A percentile compares a stretch with the other conserved stretches of the same genome.
These are phyloP conservation scores for Lactifluus pinguis DNA, from an alignment of 768 basidiomycete genomes.

Conservation along the genomic window DNA sequence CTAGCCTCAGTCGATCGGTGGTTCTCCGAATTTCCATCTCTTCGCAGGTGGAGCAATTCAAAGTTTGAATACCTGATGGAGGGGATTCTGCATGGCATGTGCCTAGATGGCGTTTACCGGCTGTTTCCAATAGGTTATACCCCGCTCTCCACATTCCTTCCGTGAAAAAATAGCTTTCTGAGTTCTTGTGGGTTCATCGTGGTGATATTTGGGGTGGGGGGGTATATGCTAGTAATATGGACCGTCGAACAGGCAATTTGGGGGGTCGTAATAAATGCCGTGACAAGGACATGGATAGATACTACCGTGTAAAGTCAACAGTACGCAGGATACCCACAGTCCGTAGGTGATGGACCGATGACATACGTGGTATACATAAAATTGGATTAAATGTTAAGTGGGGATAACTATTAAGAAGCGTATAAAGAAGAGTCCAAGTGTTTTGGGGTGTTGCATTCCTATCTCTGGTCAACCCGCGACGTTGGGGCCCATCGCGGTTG, in stretches of 20 bases:
- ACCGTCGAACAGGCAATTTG: neutral
- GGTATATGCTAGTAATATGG: neutral
- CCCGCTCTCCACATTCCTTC: neutral
- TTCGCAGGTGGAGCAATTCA: no score
- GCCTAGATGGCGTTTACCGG: neutral
- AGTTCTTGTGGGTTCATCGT: neutral
- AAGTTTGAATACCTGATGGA: neutral
- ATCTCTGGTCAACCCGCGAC: constrained; percentile 25
- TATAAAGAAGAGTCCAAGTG: no score
- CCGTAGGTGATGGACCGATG: neutral
- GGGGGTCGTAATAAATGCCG: neutral
- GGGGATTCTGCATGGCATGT: neutral
- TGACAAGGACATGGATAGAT: neutral
- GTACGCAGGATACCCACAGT: neutral
- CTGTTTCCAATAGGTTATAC: no score
- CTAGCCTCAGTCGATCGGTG: neutral
- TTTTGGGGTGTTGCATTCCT: neutral
- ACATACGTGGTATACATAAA: no score
- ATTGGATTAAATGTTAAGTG: neutral
- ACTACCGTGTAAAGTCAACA: neutral
- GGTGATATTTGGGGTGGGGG: neutral
- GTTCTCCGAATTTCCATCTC: neutral
- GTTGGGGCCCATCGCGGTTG: no score
- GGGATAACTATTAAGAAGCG: constrained; percentile 33
- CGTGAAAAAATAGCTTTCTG: neutral